A percentile compares a stretch with the other conserved stretches of the same genome.
Conservation (phyloP, 1,284 basidiomycete genomes). For the Termitomyces sp. region DNA sequence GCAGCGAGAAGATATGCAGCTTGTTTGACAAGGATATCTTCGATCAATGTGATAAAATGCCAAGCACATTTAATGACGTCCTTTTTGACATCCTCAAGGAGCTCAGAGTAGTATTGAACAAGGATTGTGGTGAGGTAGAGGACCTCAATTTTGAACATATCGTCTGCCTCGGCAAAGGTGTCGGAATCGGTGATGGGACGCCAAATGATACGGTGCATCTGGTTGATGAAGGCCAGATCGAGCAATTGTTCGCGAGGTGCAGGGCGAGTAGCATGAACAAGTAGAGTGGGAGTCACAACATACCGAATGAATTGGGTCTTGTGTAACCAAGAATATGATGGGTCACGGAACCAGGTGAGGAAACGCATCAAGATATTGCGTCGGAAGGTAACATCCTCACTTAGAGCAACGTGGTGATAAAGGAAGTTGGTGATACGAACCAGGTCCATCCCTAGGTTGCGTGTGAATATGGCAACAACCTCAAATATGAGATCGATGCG, state of each 20-base stretch:
- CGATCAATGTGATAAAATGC: conserved; percentile 78
- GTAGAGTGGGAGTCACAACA: conserved; percentile 85
- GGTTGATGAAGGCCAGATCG: conserved; percentile 64
- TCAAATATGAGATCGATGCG: conserved; percentile 90
- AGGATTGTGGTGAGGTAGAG: conserved; percentile 89
- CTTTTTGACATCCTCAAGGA: conserved; percentile 81
- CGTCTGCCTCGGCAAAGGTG: conserved; percentile 62
- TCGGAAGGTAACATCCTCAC: conserved; percentile 61
- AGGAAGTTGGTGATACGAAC: conserved; percentile 84
- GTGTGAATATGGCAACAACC: conserved; percentile 79
- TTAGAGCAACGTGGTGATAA: conserved; percentile 79
- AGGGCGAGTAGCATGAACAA: conserved; percentile 67
- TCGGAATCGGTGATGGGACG: conserved; percentile 62
- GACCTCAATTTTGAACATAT: conserved; percentile 86
- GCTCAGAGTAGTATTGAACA: conserved; percentile 77
- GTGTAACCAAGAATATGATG: conserved; percentile 64
- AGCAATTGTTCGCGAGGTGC: conserved; percentile 54
- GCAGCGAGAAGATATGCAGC: conserved; percentile 91
- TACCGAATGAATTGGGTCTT: conserved; percentile 87
- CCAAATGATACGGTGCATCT: conserved; percentile 79
- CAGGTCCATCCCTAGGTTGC: conserved; percentile 79
- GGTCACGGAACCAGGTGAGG: conserved; percentile 77
- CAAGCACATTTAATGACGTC: conserved; percentile 96
- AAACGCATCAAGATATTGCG: conserved; percentile 85
- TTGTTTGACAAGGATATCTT: conserved; percentile 92